A percentile compares a stretch with the other conserved stretches of the same genome.
Conservation (phyloP, 306 rosid genomes). For the Purshia tridentata region DNA sequence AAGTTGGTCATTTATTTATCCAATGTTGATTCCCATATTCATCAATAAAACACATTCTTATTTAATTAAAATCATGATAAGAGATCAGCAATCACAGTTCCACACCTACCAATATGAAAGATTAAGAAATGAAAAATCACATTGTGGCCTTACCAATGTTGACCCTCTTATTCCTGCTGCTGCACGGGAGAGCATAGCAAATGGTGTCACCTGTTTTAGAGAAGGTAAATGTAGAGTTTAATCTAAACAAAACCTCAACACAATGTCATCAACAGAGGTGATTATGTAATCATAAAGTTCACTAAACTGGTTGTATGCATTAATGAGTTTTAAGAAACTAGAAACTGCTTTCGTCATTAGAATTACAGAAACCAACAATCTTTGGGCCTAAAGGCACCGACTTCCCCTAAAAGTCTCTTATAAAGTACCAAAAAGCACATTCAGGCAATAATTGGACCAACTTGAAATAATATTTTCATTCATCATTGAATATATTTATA, state of each 20-base stretch:
- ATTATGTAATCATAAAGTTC: neutral
- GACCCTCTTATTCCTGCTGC: constrained; percentile 95
- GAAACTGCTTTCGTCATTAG: neutral
- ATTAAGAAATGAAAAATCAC: neutral
- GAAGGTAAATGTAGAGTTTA: constrained; percentile 17
- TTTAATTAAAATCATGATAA: neutral
- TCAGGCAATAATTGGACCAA: neutral
- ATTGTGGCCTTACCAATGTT: constrained; percentile 57
- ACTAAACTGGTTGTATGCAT: neutral
- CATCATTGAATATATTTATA: neutral
- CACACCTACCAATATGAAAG: neutral
- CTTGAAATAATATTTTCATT: neutral
- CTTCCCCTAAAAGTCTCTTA: neutral
- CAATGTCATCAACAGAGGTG: neutral
- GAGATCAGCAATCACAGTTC: neutral
- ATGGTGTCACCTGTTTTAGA: constrained; percentile 79
- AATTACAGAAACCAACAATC: neutral
- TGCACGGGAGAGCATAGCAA: constrained; percentile 87
- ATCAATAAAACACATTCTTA: neutral
- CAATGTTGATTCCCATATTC: neutral
- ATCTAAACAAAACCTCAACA: neutral
- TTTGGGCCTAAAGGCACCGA: neutral
- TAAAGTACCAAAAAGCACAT: neutral
- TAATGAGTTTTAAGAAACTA: too few species aligned
- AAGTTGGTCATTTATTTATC: neutral